Percentiles rank a stretch among this genome's conserved stretches.
phyloP scores from a whole-genome alignment of 768 basidiomycete species.

The Phlebiopsis flavidoalba region DNA sequence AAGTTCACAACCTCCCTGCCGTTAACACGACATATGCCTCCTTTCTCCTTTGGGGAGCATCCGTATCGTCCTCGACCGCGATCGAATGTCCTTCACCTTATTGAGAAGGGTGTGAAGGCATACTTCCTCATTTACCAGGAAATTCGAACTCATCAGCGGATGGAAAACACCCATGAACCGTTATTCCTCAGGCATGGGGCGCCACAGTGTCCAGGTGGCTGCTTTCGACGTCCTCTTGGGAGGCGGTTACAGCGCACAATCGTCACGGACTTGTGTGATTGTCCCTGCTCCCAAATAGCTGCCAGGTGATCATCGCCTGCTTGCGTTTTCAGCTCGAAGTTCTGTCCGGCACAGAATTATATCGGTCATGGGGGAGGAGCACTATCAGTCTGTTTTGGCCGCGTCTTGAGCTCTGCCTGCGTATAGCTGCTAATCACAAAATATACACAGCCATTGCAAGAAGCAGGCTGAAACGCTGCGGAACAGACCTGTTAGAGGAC shows the following conservation, averaged over 20 bases:
- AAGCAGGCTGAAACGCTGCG: constrained; percentile 32
- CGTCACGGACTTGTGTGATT: constrained; percentile 30
- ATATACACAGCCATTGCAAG: constrained; percentile 1
- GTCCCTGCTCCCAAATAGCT: constrained; percentile 67
- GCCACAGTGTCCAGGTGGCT: constrained; percentile 52
- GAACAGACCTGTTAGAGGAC: constrained; percentile 66
- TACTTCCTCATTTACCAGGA: constrained; percentile 66
- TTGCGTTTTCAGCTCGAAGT: constrained; percentile 50
- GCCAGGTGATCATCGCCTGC: constrained; percentile 64
- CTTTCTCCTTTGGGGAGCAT: constrained; percentile 75
- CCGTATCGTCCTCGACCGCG: constrained; percentile 58
- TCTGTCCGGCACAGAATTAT: constrained; percentile 3
- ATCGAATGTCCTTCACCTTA: constrained; percentile 53
- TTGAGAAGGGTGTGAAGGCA: constrained; percentile 48
- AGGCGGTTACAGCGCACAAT: constrained; percentile 21
- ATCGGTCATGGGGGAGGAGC: background rate
- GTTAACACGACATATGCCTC: constrained; percentile 69
- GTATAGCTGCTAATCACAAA: background rate
- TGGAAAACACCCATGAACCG: constrained; percentile 72
- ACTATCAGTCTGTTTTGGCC: constrained; percentile 10
- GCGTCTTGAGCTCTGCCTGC: background rate
- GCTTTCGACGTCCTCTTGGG: constrained; percentile 70
- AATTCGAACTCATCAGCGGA: constrained; percentile 82
- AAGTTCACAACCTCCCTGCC: constrained; percentile 76
- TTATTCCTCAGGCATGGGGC: constrained; percentile 66